phyloP scores from a whole-genome alignment of 164 flowering plant genomes.

The Vitis rupestris region DNA sequence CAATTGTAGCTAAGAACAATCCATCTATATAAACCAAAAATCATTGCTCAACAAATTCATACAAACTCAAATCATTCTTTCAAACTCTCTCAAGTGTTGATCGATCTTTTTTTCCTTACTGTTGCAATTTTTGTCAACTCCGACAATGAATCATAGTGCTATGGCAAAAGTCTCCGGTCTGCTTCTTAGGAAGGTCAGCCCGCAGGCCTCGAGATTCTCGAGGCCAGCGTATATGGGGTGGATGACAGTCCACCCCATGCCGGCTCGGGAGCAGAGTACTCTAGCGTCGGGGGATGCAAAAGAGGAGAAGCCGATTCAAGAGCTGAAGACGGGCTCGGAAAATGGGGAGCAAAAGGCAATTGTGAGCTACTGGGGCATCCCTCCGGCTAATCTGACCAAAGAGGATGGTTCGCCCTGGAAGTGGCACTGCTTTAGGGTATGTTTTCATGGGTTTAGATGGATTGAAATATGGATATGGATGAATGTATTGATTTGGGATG shows the following conservation, averaged over 20 bases:
- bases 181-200: background rate
- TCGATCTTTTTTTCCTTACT: no score
- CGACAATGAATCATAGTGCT: slow-evolving; percentile 1
- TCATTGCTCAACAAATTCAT: no score
- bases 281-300: background rate
- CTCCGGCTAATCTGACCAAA: slow-evolving; percentile 10
- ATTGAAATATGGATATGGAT: no score
- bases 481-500: no score
- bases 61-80: no score
- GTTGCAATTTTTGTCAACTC: no score
- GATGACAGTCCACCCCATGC: background rate
- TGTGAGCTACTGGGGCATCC: slow-evolving; percentile 28
- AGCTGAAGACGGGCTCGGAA: no score
- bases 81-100: no score
- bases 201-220: background rate
- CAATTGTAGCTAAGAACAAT: no score
- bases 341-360: background rate
- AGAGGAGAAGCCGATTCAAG: background rate
- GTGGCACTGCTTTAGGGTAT: slow-evolving; percentile 25
- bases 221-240: background rate
- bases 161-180: background rate
- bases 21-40: no score
- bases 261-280: background rate
- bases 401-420: slow-evolving; percentile 26
- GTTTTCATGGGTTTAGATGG: background rate